phyloP scores from a whole-genome alignment of 2,329 filamentous ascomycete species.

The Tothia fuscella region DNA sequence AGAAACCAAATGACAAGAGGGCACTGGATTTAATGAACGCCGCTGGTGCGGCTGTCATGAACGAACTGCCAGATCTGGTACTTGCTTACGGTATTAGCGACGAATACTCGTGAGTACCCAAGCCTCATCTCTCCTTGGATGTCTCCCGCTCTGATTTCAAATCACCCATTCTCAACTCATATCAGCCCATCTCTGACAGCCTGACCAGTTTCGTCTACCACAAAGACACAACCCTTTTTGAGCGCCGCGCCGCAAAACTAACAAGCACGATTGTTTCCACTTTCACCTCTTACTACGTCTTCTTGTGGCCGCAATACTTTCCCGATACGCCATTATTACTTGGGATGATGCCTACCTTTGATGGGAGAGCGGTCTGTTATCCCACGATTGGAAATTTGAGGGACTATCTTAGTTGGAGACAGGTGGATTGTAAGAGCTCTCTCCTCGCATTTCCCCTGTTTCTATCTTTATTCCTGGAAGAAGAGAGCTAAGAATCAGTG shows the following conservation, averaged over 20 bases:
- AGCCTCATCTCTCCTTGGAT: no score
- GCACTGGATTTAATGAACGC: conserved; percentile 91
- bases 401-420: conserved; percentile 95
- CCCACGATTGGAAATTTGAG: conserved; percentile 69
- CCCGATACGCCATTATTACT: conserved; percentile 59
- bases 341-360: conserved; percentile 74
- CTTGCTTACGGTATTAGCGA: conserved; percentile 91
- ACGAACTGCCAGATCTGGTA: conserved; percentile 70
- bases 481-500: neutral
- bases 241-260: conserved; percentile 77
- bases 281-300: conserved; percentile 84
- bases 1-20: conserved; percentile 82
- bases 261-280: conserved; percentile 84
- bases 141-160: no score
- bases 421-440: conserved; percentile 69
- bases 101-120: conserved; percentile 59
- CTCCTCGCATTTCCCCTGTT: neutral
- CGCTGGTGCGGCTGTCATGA: conserved; percentile 74
- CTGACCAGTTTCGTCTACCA: conserved; percentile 82
- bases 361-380: conserved; percentile 84
- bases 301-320: conserved; percentile 68
- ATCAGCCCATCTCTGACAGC: no score
- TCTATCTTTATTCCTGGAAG: no score
- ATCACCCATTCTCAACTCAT: no score
- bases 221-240: conserved; percentile 70